These are phyloP conservation scores for Kandelia obovata DNA, from an alignment of 345 rosid species.

Conservation along the genomic window DNA sequence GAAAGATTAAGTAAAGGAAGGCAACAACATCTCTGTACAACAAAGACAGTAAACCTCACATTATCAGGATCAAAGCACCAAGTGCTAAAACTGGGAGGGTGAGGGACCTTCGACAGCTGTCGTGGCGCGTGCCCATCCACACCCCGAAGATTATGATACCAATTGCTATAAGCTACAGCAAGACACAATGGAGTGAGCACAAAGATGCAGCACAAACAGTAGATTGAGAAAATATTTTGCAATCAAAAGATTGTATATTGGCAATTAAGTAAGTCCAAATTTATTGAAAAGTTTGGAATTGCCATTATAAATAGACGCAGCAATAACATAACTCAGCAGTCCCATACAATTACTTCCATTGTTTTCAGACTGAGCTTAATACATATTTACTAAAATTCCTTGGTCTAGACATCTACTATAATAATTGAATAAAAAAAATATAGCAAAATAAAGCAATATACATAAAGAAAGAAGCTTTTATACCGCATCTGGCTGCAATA, in stretches of 20 bases:
- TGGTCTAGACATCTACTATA: not conserved
- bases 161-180: slow-evolving; percentile 70
- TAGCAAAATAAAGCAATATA: not conserved
- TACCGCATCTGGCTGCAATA: not conserved
- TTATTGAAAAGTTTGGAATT: no score
- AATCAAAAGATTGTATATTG: not conserved
- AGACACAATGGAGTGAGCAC: slow-evolving; percentile 12
- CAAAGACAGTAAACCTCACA: slow-evolving; percentile 43
- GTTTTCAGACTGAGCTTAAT: not conserved
- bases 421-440: not conserved
- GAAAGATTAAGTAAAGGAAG: not conserved
- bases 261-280: no score
- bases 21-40: not conserved
- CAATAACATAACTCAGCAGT: no score
- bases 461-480: not conserved
- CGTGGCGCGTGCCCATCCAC: slow-evolving; percentile 94
- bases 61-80: slow-evolving; percentile 66
- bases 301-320: no score
- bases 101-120: slow-evolving; percentile 76
- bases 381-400: not conserved
- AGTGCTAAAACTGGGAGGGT: slow-evolving; percentile 82
- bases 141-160: slow-evolving; percentile 74
- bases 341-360: not conserved
- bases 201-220: not conserved
- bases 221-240: not conserved